phyloP scores from a whole-genome alignment of 2,329 filamentous ascomycete genomes.

The Alternaria consortialis region DNA sequence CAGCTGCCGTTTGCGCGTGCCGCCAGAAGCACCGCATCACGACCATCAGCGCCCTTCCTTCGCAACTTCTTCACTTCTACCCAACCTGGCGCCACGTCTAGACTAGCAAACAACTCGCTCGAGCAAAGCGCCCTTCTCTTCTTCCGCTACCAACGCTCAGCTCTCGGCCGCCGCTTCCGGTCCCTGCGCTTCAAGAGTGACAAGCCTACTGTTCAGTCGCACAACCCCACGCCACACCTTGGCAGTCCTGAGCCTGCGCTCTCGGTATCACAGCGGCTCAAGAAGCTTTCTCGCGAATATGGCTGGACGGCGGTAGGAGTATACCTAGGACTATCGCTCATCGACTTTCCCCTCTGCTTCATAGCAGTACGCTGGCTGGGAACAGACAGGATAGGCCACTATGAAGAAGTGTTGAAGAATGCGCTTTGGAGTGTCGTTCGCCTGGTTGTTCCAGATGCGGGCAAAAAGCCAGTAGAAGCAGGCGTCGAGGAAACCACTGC shows the following conservation, averaged over 20 bases:
- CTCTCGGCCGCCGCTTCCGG: constrained; percentile 40
- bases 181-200: constrained; percentile 51
- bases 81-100: constrained; percentile 15
- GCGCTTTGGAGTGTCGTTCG: constrained; percentile 68
- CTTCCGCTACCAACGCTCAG: constrained; percentile 30
- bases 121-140: constrained; percentile 26
- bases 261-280: constrained; percentile 75
- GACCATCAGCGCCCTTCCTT: constrained; percentile 24
- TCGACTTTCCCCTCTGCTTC: constrained; percentile 97
- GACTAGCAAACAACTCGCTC: constrained; percentile 17
- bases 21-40: constrained; percentile 21
- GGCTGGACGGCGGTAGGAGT: constrained; percentile 94
- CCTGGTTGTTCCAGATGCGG: constrained; percentile 65
- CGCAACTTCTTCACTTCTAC: constrained; percentile 43
- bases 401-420: constrained; percentile 73
- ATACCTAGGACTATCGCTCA: constrained; percentile 80
- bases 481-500: constrained; percentile 49
- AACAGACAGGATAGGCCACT: constrained; percentile 81
- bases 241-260: constrained; percentile 53
- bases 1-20: constrained; percentile 32
- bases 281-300: constrained; percentile 88
- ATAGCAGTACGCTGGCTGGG: constrained; percentile 83
- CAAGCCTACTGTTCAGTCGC: constrained; percentile 37
- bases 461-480: constrained; percentile 58
- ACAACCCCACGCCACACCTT: constrained; percentile 52